phyloP scores from a whole-genome alignment of 768 basidiomycete genomes.

The Antrodiella citrinella region DNA sequence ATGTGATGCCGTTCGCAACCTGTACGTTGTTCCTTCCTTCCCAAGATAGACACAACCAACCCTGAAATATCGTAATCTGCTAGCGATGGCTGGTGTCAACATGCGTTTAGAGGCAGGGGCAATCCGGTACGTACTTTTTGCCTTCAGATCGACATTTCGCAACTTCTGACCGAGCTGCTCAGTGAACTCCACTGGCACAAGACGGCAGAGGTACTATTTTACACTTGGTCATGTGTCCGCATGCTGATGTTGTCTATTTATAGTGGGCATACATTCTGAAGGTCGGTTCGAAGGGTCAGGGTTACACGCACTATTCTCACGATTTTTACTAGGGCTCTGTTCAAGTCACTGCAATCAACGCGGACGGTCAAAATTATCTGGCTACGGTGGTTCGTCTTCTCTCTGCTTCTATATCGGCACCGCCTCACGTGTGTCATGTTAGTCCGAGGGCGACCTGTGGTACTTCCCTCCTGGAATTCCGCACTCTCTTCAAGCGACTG shows the following conservation, averaged over 20 bases:
- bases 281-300: constrained; percentile 10
- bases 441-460: constrained; percentile 45
- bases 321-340: constrained; percentile 8
- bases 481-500: constrained; percentile 46
- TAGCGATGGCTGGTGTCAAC: constrained; percentile 25
- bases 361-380: constrained; percentile 40
- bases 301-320: background rate
- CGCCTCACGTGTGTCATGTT: background rate
- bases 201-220: constrained; percentile 17
- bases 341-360: constrained; percentile 29
- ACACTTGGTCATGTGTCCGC: background rate
- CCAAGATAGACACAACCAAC: background rate
- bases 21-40: constrained; percentile 7
- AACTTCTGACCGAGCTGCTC: background rate
- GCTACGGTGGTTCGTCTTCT: constrained; percentile 33
- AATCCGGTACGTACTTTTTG: constrained; percentile 17
- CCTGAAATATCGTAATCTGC: background rate
- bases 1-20: constrained; percentile 32
- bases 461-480: constrained; percentile 51
- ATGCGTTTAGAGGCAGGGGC: constrained; percentile 30
- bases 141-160: background rate
- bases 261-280: constrained; percentile 28
- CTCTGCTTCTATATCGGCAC: background rate
- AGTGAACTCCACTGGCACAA: constrained; percentile 31
- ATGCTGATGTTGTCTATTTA: background rate